A percentile compares a stretch with the other conserved stretches of the same genome.
Evolutionary conservation across 2,329 filamentous ascomycete species (phyloP).

Genomic region (Fusarium gaditjirri): DNA sequence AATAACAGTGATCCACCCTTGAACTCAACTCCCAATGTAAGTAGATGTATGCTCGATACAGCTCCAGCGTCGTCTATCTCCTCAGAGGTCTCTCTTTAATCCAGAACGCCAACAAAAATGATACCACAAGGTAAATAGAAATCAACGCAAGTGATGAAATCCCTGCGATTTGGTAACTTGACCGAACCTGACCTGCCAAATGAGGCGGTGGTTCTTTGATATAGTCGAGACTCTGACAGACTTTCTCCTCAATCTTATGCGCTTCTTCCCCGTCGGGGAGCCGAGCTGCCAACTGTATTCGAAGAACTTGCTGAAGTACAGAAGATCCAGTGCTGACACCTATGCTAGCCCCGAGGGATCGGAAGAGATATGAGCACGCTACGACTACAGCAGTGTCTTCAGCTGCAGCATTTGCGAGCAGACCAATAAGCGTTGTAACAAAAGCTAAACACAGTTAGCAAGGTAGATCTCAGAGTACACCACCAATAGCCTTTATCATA

Average conservation of each 20-base stretch:
- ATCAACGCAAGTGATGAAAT: conserved; percentile 55
- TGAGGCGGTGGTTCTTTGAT: conserved; percentile 72
- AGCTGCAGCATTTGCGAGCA: conserved; percentile 74
- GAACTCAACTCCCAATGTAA: neutral
- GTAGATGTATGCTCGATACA: neutral
- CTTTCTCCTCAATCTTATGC: conserved; percentile 72
- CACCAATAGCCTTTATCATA: conserved; percentile 25
- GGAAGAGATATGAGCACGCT: conserved; percentile 84
- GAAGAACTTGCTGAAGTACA: conserved; percentile 75
- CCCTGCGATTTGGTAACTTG: conserved; percentile 69
- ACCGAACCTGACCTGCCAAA: conserved; percentile 67
- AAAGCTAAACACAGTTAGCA: neutral
- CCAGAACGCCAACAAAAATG: conserved; percentile 58
- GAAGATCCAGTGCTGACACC: conserved; percentile 78
- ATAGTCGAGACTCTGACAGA: conserved; percentile 76
- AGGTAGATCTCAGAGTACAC: neutral
- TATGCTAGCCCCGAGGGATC: conserved; percentile 79
- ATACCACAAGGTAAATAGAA: conserved; percentile 49
- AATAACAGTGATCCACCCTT: neutral
- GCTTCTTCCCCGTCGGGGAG: conserved; percentile 69
- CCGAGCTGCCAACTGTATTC: conserved; percentile 63
- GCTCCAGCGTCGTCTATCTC: conserved; percentile 35
- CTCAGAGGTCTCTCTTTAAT: conserved; percentile 67
- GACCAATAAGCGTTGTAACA: conserved; percentile 71
- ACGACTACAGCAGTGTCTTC: conserved; percentile 80